Conservation (phyloP, 2,329 filamentous ascomycete genomes). For the Phialophora macrospora region DNA sequence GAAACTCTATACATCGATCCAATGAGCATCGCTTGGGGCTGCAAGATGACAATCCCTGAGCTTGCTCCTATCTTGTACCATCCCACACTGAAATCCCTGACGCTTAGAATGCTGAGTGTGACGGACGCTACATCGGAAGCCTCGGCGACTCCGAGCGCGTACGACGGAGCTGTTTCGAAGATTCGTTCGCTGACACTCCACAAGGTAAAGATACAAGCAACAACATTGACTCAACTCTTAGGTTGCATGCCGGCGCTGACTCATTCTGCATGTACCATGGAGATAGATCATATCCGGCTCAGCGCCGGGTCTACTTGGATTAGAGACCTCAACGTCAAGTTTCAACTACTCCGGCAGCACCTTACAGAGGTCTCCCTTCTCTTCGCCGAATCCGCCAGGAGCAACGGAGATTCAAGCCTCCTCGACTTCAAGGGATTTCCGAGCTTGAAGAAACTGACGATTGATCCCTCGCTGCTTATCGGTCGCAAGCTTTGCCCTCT, state of each 20-base stretch:
- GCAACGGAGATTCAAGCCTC: background rate
- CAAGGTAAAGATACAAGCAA: background rate
- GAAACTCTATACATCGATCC: background rate
- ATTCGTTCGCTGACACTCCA: background rate
- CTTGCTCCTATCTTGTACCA: background rate
- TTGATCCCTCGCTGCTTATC: background rate
- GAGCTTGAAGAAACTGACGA: background rate
- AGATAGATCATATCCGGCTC: no score
- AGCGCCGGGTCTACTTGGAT: no score
- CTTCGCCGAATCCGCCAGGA: no score
- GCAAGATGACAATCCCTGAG: background rate
- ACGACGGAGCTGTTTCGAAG: background rate
- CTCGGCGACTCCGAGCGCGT: no score
- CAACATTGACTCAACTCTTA: background rate
- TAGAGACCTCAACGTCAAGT: background rate
- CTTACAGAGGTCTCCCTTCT: no score
- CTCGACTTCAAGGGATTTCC: background rate
- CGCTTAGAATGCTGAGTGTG: no score
- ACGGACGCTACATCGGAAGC: no score
- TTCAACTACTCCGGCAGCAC: background rate
- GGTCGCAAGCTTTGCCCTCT: background rate
- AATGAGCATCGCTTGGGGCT: no score
- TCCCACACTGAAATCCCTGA: background rate
- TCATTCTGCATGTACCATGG: background rate
- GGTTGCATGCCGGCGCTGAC: background rate